Evolutionary conservation across 345 rosid species (phyloP), one percentile per base, ranked within the genome.

Genomic region (Noccaea caerulescens): DNA sequence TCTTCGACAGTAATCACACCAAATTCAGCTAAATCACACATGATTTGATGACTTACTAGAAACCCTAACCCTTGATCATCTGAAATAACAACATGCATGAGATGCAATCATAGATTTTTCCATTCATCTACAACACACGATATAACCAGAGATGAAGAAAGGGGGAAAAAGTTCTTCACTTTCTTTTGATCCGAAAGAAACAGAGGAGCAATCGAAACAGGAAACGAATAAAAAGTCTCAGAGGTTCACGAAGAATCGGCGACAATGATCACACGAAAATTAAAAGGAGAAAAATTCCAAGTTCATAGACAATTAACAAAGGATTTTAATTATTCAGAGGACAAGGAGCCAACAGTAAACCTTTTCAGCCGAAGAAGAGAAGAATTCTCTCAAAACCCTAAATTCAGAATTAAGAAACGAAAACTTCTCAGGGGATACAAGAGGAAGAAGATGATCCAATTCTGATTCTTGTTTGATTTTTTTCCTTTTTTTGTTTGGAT

Each of bases 311-410:
- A 49, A 73, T 38, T 34, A 36, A 63, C 37, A 36, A 13, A 16
- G 25, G 66, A 42, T 5, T 50, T 50, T 27, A 25, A 16, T 3
- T 8, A 23, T 59, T 71, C 23, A 13, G 1, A 33, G 13, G 6
- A 39, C 8, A 58, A 47, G 49, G 25, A 72, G 41, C 16, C 1
- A 18, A 18, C 1, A 39, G 6, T 3, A 49, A 30, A 63, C 75
- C 66, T 76, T 45, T 33, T 13, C 36, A 63, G 59, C 46, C 11
- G 66, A 47, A 20, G 64, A 68, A 55, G 74, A 68, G 57, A 60
- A 41, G 44, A 34, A 63, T 63, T 34, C 66, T 37, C 43, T 58
- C 38, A 68, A 66, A 68, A 46, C 74, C 69, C 65, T 61, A 75
- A 53, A 53, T 60, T 54, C 68, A 36, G 34, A 68, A 23, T 33